These are phyloP conservation scores for Erucastrum elatum DNA, from an alignment of 345 rosid species.

Conservation along the genomic window DNA sequence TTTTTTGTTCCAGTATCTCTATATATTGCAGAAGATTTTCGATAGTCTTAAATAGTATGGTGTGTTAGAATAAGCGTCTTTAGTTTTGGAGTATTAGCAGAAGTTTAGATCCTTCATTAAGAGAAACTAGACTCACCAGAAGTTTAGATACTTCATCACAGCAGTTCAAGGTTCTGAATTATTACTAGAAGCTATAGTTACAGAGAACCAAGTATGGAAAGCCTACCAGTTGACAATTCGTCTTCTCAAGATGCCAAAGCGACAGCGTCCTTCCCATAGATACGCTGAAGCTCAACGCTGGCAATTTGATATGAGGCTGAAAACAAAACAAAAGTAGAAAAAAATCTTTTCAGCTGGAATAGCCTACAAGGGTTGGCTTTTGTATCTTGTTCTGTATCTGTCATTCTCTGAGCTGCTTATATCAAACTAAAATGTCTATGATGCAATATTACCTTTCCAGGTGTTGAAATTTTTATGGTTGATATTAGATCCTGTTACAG, in stretches of 20 bases:
- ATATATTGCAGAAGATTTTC: conserved; percentile 15
- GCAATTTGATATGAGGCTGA: conserved; percentile 86
- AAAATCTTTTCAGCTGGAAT: conserved; percentile 10
- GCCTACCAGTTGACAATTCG: conserved; percentile 17
- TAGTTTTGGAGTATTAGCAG: conserved; percentile 24
- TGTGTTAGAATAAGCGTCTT: conserved; percentile 40
- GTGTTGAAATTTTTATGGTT: conserved; percentile 77
- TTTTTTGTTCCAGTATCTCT: conserved; percentile 19
- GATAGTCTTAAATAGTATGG: conserved; percentile 3
- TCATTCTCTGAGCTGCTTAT: conserved; percentile 4
- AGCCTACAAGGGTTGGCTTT: conserved; percentile 12
- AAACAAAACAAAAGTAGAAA: conserved; percentile 20
- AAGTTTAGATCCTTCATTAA: conserved; percentile 8
- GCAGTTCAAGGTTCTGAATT: conserved; percentile 20
- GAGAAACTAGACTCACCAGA: conserved; percentile 30
- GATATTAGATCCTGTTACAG: conserved; percentile 76
- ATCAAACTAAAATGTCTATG: neutral
- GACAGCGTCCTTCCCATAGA: conserved; percentile 67
- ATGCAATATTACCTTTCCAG: conserved; percentile 73
- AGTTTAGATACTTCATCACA: conserved; percentile 6
- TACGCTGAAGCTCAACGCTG: conserved; percentile 83
- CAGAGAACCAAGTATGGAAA: conserved; percentile 13
- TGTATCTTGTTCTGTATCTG: conserved; percentile 20
- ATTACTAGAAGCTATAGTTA: conserved; percentile 11
- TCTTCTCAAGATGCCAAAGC: conserved; percentile 38